These are phyloP conservation scores for Rheum nobile DNA, from an alignment of 148 eudicot genomes.

Conservation along the genomic window DNA sequence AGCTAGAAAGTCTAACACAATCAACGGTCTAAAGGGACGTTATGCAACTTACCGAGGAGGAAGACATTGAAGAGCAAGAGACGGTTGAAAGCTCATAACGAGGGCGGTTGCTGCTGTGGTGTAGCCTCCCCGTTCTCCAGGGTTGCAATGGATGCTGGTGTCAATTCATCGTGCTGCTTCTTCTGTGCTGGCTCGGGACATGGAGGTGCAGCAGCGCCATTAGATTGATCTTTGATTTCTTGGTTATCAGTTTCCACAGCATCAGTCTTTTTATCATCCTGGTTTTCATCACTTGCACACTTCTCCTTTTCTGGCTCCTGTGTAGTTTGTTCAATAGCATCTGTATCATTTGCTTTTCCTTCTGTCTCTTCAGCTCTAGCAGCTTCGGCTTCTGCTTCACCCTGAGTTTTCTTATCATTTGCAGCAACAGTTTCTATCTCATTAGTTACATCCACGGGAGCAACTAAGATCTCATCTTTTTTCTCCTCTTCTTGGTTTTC, in stretches of 20 bases:
- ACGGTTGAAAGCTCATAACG: not conserved
- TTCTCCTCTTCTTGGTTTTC: slow-evolving; percentile 1
- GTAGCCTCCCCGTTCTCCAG: not conserved
- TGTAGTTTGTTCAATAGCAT: not conserved
- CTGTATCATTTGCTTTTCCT: not conserved
- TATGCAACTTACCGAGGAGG: not conserved
- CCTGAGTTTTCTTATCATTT: not conserved
- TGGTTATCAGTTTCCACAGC: not conserved
- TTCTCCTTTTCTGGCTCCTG: not conserved
- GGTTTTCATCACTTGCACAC: not conserved
- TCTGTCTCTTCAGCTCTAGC: not conserved
- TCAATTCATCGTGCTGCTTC: not conserved
- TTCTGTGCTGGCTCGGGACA: not conserved
- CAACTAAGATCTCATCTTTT: not conserved
- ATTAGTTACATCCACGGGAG: not conserved
- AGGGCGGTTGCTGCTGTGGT: not conserved
- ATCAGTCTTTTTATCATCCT: not conserved
- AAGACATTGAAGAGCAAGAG: not conserved
- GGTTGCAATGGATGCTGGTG: not conserved
- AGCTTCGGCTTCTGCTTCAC: not conserved
- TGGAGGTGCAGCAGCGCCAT: not conserved
- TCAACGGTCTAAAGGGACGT: not conserved
- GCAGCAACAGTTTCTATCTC: not conserved
- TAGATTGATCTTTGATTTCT: not conserved
- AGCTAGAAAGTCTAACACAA: not conserved